These are phyloP conservation scores for Colletotrichum brevisporum DNA, from an alignment of 2,329 filamentous ascomycete genomes.

Conservation along the genomic window DNA sequence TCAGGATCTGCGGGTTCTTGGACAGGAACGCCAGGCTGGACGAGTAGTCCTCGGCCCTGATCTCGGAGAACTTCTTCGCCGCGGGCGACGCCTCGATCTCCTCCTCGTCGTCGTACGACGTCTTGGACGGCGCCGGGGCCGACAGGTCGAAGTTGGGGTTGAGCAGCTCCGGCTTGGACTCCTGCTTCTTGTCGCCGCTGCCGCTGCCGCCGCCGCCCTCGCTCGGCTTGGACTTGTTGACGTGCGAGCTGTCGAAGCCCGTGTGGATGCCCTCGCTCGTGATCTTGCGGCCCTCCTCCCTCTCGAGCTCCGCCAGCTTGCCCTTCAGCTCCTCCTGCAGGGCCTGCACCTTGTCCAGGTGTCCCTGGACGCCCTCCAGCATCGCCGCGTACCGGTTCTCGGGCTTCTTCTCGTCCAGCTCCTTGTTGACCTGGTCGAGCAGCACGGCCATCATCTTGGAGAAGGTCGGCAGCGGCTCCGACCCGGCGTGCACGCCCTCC, in stretches of 20 bases:
- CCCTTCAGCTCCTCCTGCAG: constrained; percentile 81
- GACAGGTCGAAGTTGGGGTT: constrained; percentile 71
- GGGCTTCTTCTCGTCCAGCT: constrained; percentile 82
- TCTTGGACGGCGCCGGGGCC: constrained; percentile 52
- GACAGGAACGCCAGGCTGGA: constrained; percentile 82
- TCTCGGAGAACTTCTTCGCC: constrained; percentile 85
- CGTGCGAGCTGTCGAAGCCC: constrained; percentile 89
- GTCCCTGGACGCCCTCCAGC: constrained; percentile 81
- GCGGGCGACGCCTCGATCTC: constrained; percentile 82
- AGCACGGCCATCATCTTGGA: constrained; percentile 99
- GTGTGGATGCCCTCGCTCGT: constrained; percentile 91
- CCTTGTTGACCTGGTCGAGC: constrained; percentile 90
- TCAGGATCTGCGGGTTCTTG: constrained; percentile 82
- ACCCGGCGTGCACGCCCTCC: constrained; percentile 82
- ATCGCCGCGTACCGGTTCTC: constrained; percentile 79
- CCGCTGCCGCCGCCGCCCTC: constrained; percentile 43
- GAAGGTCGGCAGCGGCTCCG: constrained; percentile 84
- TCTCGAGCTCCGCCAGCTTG: constrained; percentile 86
- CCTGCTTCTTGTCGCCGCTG: constrained; percentile 57
- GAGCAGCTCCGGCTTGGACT: constrained; percentile 77
- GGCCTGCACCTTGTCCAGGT: constrained; percentile 82
- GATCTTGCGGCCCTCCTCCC: constrained; percentile 89
- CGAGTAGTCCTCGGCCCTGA: constrained; percentile 81
- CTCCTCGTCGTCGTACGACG: constrained; percentile 75
- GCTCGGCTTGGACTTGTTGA: constrained; percentile 72